Evolutionary conservation across 31 red algal genomes (phyloP).

Genomic region (Asparagopsis taxiformis): DNA sequence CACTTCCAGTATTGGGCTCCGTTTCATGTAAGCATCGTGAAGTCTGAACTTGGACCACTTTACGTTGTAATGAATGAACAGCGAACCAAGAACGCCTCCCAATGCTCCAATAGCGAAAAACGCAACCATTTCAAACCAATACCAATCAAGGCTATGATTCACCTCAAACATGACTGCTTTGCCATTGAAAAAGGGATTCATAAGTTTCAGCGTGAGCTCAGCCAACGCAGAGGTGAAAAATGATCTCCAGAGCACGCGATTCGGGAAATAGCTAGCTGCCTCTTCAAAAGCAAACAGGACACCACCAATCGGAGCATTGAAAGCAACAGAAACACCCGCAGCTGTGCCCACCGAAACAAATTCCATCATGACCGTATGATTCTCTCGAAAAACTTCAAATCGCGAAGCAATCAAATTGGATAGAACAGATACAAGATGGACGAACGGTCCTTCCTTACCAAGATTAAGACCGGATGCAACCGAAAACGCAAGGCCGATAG

Average conservation of each 20-base stretch:
- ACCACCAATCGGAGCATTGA: conserved; percentile 89
- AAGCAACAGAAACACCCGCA: conserved; percentile 86
- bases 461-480: conserved; percentile 78
- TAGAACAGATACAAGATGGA: conserved; percentile 81
- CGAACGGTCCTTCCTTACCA: conserved; percentile 92
- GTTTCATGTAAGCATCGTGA: conserved; percentile 40
- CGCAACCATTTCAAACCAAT: conserved; percentile 87
- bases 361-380: conserved; percentile 56
- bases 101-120: conserved; percentile 70
- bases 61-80: conserved; percentile 85
- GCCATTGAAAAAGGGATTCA: conserved; percentile 85
- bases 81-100: conserved; percentile 73
- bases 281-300: conserved; percentile 88
- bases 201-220: conserved; percentile 67
- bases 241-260: conserved; percentile 78
- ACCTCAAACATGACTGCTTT: conserved; percentile 80
- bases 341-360: conserved; percentile 73
- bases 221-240: conserved; percentile 82
- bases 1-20: conserved; percentile 66
- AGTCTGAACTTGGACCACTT: conserved; percentile 72
- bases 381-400: conserved; percentile 62
- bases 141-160: conserved; percentile 61
- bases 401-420: conserved; percentile 54
- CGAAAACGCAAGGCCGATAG: conserved; percentile 74
- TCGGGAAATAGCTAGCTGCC: conserved; percentile 72